Conservation (phyloP, 805 yeast genomes). For the Yarrowia hollandica region DNA sequence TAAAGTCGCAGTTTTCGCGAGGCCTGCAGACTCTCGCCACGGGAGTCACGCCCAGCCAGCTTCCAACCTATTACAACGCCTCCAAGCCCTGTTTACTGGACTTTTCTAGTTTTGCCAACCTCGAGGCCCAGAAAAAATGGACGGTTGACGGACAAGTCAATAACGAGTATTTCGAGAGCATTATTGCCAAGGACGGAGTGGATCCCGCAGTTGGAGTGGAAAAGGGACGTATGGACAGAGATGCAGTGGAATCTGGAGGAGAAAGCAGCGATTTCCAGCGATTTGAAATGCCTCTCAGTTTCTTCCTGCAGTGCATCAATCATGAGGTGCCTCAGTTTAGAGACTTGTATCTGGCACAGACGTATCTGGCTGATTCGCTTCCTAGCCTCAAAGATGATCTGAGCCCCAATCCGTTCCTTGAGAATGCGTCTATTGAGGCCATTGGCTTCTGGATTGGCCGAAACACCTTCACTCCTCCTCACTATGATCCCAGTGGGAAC, state of each 20-base stretch:
- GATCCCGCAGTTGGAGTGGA: conserved; percentile 22
- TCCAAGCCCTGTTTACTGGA: conserved; percentile 12
- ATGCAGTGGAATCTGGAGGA: conserved; percentile 6
- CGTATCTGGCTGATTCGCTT: conserved; percentile 12
- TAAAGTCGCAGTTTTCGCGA: background rate
- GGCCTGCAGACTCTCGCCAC: conserved; percentile 10
- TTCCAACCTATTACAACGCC: conserved; percentile 24
- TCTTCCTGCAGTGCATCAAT: conserved; percentile 23
- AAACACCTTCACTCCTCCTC: conserved; percentile 22
- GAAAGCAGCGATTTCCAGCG: conserved; percentile 11
- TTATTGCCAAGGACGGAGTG: conserved; percentile 17
- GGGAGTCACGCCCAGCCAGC: background rate
- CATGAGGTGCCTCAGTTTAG: conserved; percentile 15
- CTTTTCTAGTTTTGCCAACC: background rate
- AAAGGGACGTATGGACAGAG: conserved; percentile 18
- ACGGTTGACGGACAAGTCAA: conserved; percentile 1
- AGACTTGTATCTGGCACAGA: conserved; percentile 23
- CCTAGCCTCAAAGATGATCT: conserved; percentile 15
- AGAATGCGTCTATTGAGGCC: background rate
- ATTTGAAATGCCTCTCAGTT: conserved; percentile 22
- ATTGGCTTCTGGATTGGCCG: conserved; percentile 26
- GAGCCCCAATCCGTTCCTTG: conserved; percentile 13
- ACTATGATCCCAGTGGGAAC: conserved; percentile 22
- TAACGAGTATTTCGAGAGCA: conserved; percentile 3
- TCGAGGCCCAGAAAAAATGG: conserved; percentile 12